phyloP scores from a whole-genome alignment of 176 grass and related monocot genomes.

The sorghum (Sorghum bicolor) region DNA sequence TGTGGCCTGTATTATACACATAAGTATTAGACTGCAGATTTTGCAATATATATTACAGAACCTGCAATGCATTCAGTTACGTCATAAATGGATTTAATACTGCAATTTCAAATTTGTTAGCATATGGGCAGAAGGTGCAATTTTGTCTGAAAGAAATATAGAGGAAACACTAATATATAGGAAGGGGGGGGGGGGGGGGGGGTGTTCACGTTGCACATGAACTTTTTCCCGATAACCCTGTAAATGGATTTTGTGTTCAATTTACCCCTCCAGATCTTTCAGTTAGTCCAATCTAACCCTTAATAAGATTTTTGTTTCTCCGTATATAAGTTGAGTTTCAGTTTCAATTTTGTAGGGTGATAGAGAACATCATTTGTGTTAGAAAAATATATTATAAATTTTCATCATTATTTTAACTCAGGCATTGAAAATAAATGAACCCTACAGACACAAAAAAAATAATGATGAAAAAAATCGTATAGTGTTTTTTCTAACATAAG shows the following conservation, averaged over 20 bases:
- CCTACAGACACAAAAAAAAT: background rate
- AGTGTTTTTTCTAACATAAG: background rate
- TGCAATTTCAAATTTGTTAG: conserved; percentile 6
- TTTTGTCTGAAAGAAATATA: conserved; percentile 6
- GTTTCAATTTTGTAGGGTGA: background rate
- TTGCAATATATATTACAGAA: background rate
- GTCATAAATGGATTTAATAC: background rate
- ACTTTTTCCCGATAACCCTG: background rate
- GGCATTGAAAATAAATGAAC: background rate
- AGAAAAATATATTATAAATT: background rate
- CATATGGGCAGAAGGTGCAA: background rate
- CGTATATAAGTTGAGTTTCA: background rate
- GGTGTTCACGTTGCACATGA: too few species aligned
- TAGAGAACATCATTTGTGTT: background rate
- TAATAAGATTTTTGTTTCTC: background rate
- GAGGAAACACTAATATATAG: conserved; percentile 13
- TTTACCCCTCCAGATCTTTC: background rate
- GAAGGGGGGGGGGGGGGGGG: too few species aligned
- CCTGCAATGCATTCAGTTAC: conserved; percentile 2
- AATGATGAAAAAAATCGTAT: background rate
- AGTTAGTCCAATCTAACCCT: background rate
- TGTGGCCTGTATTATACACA: background rate
- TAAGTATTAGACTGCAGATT: background rate
- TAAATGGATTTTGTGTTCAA: background rate
- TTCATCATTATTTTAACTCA: background rate